Evolutionary conservation across 306 rosid genomes (phyloP).

Genomic region (Mimosa pudica): DNA sequence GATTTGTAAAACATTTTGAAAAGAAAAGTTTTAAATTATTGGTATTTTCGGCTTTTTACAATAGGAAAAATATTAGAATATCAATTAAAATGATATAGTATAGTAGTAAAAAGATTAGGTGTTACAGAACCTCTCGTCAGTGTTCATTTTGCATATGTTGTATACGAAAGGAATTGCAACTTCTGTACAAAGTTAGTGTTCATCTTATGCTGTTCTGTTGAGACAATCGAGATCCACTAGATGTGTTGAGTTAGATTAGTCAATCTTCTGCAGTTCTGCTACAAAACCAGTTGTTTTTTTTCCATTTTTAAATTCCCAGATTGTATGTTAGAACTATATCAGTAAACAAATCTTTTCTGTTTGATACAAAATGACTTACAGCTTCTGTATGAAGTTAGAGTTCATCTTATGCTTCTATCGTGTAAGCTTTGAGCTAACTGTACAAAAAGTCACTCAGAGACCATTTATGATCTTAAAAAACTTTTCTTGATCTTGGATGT

Average conservation of each 20-base stretch:
- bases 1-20: no score
- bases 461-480: neutral
- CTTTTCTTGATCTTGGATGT: neutral
- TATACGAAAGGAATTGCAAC: slow-evolving; percentile 44
- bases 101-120: no score
- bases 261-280: neutral
- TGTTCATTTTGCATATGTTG: slow-evolving; percentile 37
- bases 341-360: slow-evolving; percentile 36
- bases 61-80: no score
- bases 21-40: no score
- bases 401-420: slow-evolving; percentile 22
- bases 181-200: slow-evolving; percentile 40
- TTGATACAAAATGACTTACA: slow-evolving; percentile 41
- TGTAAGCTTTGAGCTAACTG: neutral
- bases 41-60: no score
- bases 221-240: neutral
- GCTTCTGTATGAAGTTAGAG: slow-evolving; percentile 40
- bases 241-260: neutral
- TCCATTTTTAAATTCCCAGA: neutral
- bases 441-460: neutral
- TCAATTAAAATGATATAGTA: no score
- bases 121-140: slow-evolving; percentile 9
- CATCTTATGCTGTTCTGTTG: slow-evolving; percentile 29
- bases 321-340: neutral
- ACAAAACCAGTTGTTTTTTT: neutral